Evolutionary conservation across 1,139 yeast genomes (phyloP), one percentile per base, ranked within the genome.

Genomic region (Saccharomyces hybrid): DNA sequence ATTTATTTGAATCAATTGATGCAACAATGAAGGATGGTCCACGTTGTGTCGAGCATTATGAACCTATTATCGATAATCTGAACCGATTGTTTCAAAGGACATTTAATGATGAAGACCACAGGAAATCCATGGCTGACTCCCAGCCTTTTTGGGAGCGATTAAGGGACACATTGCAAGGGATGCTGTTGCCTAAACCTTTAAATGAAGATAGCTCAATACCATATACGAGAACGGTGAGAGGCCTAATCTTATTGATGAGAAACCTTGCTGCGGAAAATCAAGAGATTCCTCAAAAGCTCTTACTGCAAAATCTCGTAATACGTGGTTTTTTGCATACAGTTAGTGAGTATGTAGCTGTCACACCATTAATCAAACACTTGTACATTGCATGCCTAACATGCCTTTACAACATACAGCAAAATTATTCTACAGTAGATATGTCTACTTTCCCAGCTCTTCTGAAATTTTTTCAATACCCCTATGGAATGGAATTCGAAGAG

Each of bases 161-260:
- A 7, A 57, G 55, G 47, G 52, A 49, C 3, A 44, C 48, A 34
- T 26, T 63, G 25, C 49, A 51, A 5, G 52, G 13, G 9, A 38
- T 16, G 25, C 44, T 38, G 25, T 16, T 38, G 11, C 44, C 25
- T 11, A 5, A 3, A 38, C 2, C 25, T 7, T 38, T 38, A 11
- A 38, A 38, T 16, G 44, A 16, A 38, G 25, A 16, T 38, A 38
- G 44, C 44, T 38, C 44, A 19, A 38, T 38, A 38, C 19, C 13
- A 5, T 47, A 47, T n/a, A 23, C 32, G 13, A 28, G 49, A 16
- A 28, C 25, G 2, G 32, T 65, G 5, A 61, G 75, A 48, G 77
- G 75, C 1, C 60, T 70, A 3, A 54, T 70, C 2, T 52, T 74
- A 1, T 47, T 73, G 27, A 68, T 69, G 13, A 60, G 75, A 34